These are phyloP conservation scores for Candolleomyces eurysporus DNA, from an alignment of 768 basidiomycete species.

Conservation along the genomic window DNA sequence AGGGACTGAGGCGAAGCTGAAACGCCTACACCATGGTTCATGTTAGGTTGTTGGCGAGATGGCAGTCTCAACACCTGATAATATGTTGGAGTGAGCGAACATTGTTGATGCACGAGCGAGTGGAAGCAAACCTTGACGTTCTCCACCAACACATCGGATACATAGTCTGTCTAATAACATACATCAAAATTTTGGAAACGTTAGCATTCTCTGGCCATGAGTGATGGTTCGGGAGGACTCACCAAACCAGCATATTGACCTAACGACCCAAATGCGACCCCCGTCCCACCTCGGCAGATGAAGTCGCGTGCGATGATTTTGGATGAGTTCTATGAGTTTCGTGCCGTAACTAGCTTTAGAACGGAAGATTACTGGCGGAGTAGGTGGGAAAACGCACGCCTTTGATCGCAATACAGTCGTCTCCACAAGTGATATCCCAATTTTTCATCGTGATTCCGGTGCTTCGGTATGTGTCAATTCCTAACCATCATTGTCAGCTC, in stretches of 20 bases:
- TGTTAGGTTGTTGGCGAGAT: constrained; percentile 51
- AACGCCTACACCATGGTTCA: constrained; percentile 45
- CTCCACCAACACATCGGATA: constrained; percentile 49
- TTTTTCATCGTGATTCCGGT: constrained; percentile 46
- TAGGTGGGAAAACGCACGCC: constrained; percentile 37
- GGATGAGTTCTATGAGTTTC: constrained; percentile 45
- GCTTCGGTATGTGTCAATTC: constrained; percentile 56
- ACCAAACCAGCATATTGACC: constrained; percentile 57
- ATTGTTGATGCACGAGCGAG: background rate
- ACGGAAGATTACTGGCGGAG: background rate
- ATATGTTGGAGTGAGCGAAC: background rate
- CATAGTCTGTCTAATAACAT: constrained; percentile 45
- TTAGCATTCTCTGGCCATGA: background rate
- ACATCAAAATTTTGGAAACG: background rate
- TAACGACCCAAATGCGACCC: constrained; percentile 58
- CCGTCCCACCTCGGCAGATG: constrained; percentile 58
- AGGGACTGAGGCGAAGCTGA: background rate
- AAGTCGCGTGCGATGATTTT: constrained; percentile 48
- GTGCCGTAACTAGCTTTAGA: background rate
- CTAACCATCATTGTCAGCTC: constrained; percentile 20
- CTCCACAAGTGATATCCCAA: constrained; percentile 63
- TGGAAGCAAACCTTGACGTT: constrained; percentile 36
- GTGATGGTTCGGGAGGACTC: constrained; percentile 4
- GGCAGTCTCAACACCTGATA: constrained; percentile 46
- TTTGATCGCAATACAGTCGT: constrained; percentile 65